Evolutionary conservation across 2,329 filamentous ascomycete genomes (phyloP).

Genomic region (Lecanicillium sp.): DNA sequence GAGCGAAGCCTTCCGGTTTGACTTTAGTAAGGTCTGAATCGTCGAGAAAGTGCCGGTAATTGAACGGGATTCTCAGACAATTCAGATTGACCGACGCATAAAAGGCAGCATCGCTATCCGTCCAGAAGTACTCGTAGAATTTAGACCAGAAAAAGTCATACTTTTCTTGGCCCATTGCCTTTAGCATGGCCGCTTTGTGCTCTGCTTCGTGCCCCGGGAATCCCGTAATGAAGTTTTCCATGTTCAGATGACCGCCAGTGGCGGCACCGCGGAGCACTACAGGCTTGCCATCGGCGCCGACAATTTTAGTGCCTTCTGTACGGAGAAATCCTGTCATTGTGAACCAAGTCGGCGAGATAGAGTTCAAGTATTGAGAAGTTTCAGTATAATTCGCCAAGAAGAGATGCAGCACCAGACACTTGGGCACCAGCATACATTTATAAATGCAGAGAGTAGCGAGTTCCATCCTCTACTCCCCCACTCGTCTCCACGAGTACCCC

Average conservation of each 20-base stretch:
- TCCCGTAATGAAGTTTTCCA: slow-evolving; percentile 57
- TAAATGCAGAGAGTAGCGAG: too few relatives aligned
- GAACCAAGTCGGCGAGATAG: not conserved
- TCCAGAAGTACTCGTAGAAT: slow-evolving; percentile 51
- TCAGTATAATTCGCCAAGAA: too few relatives aligned
- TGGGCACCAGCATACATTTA: too few relatives aligned
- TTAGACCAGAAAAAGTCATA: slow-evolving; percentile 54
- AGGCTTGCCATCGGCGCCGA: slow-evolving; percentile 33
- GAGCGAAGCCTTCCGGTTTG: slow-evolving; percentile 40
- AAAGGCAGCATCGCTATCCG: slow-evolving; percentile 48
- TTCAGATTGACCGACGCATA: slow-evolving; percentile 47
- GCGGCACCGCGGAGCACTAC: slow-evolving; percentile 32
- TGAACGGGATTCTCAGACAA: slow-evolving; percentile 50
- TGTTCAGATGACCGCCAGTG: slow-evolving; percentile 25
- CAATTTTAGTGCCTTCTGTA: slow-evolving; percentile 23
- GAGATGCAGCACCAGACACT: too few relatives aligned
- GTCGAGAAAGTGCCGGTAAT: slow-evolving; percentile 49
- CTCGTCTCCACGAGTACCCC: too few relatives aligned
- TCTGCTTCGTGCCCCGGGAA: slow-evolving; percentile 50
- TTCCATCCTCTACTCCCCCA: too few relatives aligned
- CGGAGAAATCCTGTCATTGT: slow-evolving; percentile 15
- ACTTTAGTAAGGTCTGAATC: slow-evolving; percentile 41
- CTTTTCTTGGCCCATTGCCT: slow-evolving; percentile 47
- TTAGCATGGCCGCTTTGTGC: slow-evolving; percentile 43
- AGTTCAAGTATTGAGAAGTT: not conserved